Conservation (phyloP, 208 protist species). For the Acanthamoeba castellanii region DNA sequence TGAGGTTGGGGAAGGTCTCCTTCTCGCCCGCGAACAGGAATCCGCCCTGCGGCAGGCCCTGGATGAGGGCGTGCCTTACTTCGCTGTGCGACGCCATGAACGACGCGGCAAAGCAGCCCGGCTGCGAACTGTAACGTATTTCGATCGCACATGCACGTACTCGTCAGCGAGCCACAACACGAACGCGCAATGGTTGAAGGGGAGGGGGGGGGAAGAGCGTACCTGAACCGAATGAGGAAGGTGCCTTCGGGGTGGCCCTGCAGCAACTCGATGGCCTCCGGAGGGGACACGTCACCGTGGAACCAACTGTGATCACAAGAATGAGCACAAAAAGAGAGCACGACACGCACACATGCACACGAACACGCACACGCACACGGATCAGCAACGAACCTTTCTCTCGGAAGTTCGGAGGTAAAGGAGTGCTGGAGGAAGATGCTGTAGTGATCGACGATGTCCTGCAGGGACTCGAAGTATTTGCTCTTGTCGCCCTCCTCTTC, state of each 20-base stretch:
- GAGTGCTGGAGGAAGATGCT: conserved; percentile 25
- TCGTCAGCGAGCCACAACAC: not conserved
- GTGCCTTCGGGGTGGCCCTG: conserved; percentile 35
- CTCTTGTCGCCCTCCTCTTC: conserved; percentile 56
- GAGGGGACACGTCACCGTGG: conserved; percentile 60
- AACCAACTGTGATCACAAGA: conserved; percentile 43
- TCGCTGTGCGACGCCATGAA: not conserved
- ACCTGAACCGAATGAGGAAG: conserved; percentile 67
- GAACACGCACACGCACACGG: not conserved
- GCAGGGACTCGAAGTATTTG: conserved; percentile 37
- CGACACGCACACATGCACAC: not conserved
- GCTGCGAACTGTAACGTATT: conserved; percentile 38
- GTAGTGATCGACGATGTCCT: conserved; percentile 70
- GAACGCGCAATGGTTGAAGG: not conserved
- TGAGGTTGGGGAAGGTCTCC: conserved; percentile 69
- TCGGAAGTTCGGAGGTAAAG: conserved; percentile 45
- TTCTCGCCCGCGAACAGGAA: conserved; percentile 69
- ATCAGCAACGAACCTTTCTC: conserved; percentile 53
- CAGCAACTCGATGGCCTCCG: conserved; percentile 41
- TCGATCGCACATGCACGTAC: not conserved
- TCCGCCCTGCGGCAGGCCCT: conserved; percentile 21
- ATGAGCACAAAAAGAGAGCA: not conserved
- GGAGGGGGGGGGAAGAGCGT: not conserved
- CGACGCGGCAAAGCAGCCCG: conserved; percentile 61
- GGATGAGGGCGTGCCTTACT: conserved; percentile 57